Conservation (phyloP, 2,329 filamentous ascomycete genomes). For the Lachnellula subtilissima region DNA sequence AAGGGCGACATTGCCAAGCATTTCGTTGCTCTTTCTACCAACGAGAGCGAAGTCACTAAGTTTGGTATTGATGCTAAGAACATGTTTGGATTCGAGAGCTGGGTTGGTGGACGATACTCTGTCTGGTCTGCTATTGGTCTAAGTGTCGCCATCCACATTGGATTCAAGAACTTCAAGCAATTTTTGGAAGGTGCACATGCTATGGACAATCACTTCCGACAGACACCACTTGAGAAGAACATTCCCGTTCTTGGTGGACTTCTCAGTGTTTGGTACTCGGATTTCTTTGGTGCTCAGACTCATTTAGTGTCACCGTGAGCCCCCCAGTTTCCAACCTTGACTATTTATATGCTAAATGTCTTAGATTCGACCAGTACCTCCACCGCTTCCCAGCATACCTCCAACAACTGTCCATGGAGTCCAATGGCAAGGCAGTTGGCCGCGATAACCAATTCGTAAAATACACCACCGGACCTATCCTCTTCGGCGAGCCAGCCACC, state of each 20-base stretch:
- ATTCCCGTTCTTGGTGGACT: constrained; percentile 90
- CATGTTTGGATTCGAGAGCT: constrained; percentile 99
- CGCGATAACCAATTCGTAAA: constrained; percentile 85
- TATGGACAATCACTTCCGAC: constrained; percentile 98
- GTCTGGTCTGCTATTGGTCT: constrained; percentile 98
- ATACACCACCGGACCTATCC: constrained; percentile 92
- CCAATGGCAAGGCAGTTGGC: constrained; percentile 96
- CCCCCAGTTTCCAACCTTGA: background rate
- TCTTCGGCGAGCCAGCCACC: constrained; percentile 97
- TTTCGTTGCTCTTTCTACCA: constrained; percentile 97
- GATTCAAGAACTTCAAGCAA: constrained; percentile 95
- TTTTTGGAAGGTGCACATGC: constrained; percentile 92
- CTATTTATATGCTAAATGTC: constrained; percentile 44
- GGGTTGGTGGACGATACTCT: constrained; percentile 97
- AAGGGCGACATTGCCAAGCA: constrained; percentile 93
- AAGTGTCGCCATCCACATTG: constrained; percentile 90
- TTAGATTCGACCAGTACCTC: constrained; percentile 94
- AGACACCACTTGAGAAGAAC: constrained; percentile 87
- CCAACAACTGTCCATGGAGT: constrained; percentile 99
- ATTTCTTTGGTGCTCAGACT: constrained; percentile 98
- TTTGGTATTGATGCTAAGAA: constrained; percentile 98
- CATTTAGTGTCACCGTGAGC: constrained; percentile 91
- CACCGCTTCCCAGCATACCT: constrained; percentile 99
- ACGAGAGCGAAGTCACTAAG: constrained; percentile 91
- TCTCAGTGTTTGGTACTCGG: constrained; percentile 95